Conservation (phyloP, 129 eudicot species). For the Flaveria brownii region DNA sequence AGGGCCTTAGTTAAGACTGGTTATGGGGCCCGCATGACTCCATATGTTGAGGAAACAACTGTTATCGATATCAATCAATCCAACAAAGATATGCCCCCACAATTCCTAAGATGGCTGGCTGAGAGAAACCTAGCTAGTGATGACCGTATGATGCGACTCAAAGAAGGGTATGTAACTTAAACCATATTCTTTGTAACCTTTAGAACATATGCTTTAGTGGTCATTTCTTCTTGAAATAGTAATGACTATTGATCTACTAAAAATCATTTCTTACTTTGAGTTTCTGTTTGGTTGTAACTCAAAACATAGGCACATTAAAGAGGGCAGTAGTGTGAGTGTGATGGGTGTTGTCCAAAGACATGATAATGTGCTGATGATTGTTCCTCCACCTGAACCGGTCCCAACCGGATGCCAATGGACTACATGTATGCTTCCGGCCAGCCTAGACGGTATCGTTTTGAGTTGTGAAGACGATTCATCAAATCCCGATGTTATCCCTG, state of each 20-base stretch:
- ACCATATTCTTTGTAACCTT: not conserved
- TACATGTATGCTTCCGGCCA: slow-evolving; percentile 63
- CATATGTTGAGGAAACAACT: slow-evolving; percentile 63
- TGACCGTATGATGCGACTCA: slow-evolving; percentile 68
- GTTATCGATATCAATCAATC: slow-evolving; percentile 60
- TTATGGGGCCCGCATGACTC: slow-evolving; percentile 68
- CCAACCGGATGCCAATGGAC: slow-evolving; percentile 70
- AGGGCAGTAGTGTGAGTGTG: slow-evolving; percentile 73
- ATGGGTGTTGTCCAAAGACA: slow-evolving; percentile 75
- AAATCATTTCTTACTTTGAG: not conserved
- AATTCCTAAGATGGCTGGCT: slow-evolving; percentile 57
- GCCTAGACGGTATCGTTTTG: slow-evolving; percentile 62
- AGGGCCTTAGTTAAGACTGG: slow-evolving; percentile 79
- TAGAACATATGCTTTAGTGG: not conserved
- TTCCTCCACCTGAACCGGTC: slow-evolving; percentile 65
- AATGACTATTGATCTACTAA: not conserved
- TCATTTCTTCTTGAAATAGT: not conserved
- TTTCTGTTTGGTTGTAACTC: not conserved
- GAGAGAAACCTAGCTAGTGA: slow-evolving; percentile 63
- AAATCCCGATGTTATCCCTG: slow-evolving; percentile 65
- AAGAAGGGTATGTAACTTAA: slow-evolving; percentile 53
- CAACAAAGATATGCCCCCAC: slow-evolving; percentile 62
- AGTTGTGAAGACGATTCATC: slow-evolving; percentile 63
- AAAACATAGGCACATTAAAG: slow-evolving; percentile 63
- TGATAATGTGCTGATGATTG: slow-evolving; percentile 65